These are phyloP conservation scores for Podila verticillata DNA, from an alignment of 192 early-diverging fungal species.

Conservation along the genomic window DNA sequence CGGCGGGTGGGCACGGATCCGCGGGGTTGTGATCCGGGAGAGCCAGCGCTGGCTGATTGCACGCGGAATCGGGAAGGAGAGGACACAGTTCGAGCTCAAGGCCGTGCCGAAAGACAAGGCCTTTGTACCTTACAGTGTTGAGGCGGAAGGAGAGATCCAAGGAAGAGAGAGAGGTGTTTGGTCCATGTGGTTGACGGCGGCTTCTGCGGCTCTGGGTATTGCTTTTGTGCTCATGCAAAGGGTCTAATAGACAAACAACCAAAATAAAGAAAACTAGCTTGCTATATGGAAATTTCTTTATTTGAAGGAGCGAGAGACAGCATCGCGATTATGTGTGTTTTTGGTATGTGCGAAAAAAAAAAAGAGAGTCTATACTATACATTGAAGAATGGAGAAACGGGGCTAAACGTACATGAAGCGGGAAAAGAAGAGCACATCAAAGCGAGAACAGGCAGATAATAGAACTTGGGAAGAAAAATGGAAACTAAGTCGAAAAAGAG, in stretches of 20 bases:
- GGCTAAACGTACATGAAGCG: too few relatives aligned
- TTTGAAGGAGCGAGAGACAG: too few relatives aligned
- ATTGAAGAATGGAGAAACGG: too few relatives aligned
- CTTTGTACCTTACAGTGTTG: neutral
- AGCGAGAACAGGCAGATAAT: too few relatives aligned
- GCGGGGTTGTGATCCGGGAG: neutral
- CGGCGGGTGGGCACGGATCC: constrained; percentile 11
- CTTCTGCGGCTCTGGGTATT: constrained; percentile 4
- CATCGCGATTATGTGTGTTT: too few relatives aligned
- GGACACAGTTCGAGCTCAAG: constrained; percentile 16
- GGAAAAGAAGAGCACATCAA: too few relatives aligned
- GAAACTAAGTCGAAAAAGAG: neutral
- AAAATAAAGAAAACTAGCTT: too few relatives aligned
- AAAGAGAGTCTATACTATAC: too few relatives aligned
- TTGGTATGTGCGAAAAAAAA: too few relatives aligned
- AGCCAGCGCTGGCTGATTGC: neutral
- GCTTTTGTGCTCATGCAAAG: neutral
- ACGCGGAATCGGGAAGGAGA: constrained; percentile 3
- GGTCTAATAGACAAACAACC: too few relatives aligned
- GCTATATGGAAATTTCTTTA: too few relatives aligned
- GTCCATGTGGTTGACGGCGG: constrained; percentile 11
- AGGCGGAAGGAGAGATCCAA: neutral
- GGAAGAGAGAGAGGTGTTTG: neutral
- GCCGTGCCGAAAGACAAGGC: constrained; percentile 3
- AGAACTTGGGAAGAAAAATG: too few relatives aligned